Base-by-base conservation (phyloP, 345 rosid species). In the Gossypium rotundifolium region DNA sequence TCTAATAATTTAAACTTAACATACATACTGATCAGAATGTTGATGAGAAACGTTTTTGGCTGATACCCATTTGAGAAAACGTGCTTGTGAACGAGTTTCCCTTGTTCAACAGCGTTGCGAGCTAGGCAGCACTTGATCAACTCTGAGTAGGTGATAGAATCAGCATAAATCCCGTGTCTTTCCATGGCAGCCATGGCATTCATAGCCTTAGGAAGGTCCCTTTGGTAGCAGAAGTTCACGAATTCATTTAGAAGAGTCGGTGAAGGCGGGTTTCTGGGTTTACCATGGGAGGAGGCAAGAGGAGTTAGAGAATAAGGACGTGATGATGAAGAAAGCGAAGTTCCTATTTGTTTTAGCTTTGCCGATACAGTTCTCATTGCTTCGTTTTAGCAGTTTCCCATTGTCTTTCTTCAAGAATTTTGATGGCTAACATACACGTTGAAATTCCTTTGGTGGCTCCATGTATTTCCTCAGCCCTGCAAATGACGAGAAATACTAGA, bases 81-180 rank as follows among this genome's bases (percentile, higher is more conserved):
- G 64, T 60, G 64, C 64, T 60, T 60, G 40, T 60, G 40, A 64
- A 89, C 77, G 70, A 79, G 40, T 71, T 72, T 80, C 20, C 79
- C 89, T 11, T 82, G 78, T 66, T 81, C 66, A 16, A 85, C 76
- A 20, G 87, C 88, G 46, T 76, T 69, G 23, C 80, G 80, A 42
- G 84, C 73, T 61, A 84, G 11, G 82, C 87, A 85, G 74, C 87
- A 79, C 83, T 87, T 85, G 79, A 87, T 77, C 51, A 89, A 85
- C 71, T 81, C 74, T 12, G 89, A 83, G 65, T 84, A 88, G 64
- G 83, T 77, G 73, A 84, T 8, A 4, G 82, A 42, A 74, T 88
- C 85, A 9, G 90, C 90, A 69, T 77, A 60, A 18, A 87, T 48
- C 2, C 83, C 79, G 17, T 14, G 84, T 4, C 62, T 76, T 51